phyloP scores from a whole-genome alignment of 73 alveolate genomes.

The Paramecium sexaurelia region DNA sequence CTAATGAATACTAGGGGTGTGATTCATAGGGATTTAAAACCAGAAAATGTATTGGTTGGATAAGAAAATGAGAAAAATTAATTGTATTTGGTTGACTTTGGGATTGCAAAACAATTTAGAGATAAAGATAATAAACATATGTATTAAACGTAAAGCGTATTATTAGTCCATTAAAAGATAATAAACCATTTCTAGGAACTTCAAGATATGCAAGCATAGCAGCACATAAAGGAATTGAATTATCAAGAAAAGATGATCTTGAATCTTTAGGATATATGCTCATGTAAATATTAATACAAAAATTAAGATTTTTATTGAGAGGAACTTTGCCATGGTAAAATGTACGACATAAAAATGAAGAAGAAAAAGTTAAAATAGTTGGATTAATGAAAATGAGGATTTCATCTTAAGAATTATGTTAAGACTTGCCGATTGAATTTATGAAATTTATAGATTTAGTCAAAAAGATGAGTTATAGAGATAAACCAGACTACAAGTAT shows the following conservation, averaged over 20 bases:
- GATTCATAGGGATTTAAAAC: conserved; percentile 74
- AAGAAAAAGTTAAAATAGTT: conserved; percentile 88
- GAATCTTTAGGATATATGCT: conserved; percentile 83
- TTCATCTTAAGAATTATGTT: conserved; percentile 85
- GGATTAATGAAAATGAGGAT: conserved; percentile 85
- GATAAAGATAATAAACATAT: conserved; percentile 24
- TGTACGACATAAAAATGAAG: conserved; percentile 82
- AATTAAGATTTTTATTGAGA: conserved; percentile 64
- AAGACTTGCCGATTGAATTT: conserved; percentile 65
- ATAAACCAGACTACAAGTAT: conserved; percentile 84
- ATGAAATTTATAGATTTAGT: conserved; percentile 67
- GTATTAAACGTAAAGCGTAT: neutral
- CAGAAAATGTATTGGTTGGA: conserved; percentile 75
- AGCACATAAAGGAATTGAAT: conserved; percentile 88
- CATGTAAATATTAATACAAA: conserved; percentile 35
- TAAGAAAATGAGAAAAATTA: conserved; percentile 53
- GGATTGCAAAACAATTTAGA: conserved; percentile 66
- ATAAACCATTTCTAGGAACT: conserved; percentile 79
- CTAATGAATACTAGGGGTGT: conserved; percentile 10
- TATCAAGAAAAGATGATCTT: conserved; percentile 85
- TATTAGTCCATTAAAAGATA: conserved; percentile 66
- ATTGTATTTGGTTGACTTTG: conserved; percentile 71
- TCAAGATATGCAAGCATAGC: conserved; percentile 80
- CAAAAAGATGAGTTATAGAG: conserved; percentile 76
- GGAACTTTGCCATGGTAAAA: conserved; percentile 96